Percentiles rank a stretch among this genome's conserved stretches.
These are phyloP conservation scores for Dalechampia spathulata DNA, from an alignment of 441 rosid species.

Conservation along the genomic window DNA sequence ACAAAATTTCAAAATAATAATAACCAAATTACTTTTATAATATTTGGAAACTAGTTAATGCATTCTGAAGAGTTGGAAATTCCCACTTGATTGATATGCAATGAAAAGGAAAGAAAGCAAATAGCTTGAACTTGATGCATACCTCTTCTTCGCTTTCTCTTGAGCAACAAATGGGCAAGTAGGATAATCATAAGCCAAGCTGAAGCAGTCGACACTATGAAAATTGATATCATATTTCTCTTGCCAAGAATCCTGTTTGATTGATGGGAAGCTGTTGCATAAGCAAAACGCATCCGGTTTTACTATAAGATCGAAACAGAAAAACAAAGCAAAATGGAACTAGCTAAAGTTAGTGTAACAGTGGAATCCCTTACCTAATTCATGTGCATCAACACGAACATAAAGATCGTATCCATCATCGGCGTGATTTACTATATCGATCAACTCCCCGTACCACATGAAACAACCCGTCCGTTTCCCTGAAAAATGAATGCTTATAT, in stretches of 20 bases:
- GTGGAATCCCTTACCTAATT: conserved; percentile 11
- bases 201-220: conserved; percentile 1
- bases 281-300: no score
- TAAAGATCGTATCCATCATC: background rate
- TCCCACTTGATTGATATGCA: no score
- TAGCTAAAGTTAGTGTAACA: background rate
- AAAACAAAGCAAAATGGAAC: no score
- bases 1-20: no score
- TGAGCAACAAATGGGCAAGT: background rate
- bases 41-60: no score
- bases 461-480: conserved; percentile 16
- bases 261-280: background rate
- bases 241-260: background rate
- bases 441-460: conserved; percentile 18
- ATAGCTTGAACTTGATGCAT: background rate
- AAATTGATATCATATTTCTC: background rate
- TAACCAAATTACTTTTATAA: no score
- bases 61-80: no score
- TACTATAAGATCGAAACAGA: no score
- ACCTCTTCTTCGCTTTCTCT: conserved; percentile 1
- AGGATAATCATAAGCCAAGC: background rate
- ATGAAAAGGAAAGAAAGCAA: no score
- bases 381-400: conserved; percentile 18
- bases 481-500: background rate
- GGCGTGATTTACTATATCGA: background rate